Conservation (phyloP, 192 early-diverging fungal species). For the Mortierella claussenii region DNA sequence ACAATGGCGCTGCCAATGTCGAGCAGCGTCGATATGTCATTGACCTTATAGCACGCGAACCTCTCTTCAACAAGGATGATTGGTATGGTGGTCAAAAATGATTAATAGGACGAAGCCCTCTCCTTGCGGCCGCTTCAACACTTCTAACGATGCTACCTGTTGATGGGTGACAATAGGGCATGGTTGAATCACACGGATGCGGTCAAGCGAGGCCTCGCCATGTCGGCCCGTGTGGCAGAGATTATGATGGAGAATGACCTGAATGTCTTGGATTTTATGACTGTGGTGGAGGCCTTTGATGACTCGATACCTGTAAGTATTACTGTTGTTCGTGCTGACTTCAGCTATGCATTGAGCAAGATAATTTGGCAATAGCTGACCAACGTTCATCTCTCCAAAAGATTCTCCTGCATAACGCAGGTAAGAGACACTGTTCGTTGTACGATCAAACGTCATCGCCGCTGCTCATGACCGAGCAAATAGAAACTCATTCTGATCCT, state of each 20-base stretch:
- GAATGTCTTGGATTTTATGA: constrained; percentile 45
- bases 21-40: constrained; percentile 49
- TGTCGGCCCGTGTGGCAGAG: constrained; percentile 47
- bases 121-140: too few species aligned
- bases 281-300: constrained; percentile 28
- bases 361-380: too few species aligned
- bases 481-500: background rate
- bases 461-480: too few species aligned
- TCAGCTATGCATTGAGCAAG: too few species aligned
- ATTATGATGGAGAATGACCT: constrained; percentile 50
- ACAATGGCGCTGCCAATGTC: constrained; percentile 62
- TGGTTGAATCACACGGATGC: constrained; percentile 51
- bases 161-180: too few species aligned
- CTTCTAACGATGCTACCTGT: too few species aligned
- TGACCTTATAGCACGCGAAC: constrained; percentile 41
- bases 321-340: background rate
- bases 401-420: constrained; percentile 43
- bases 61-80: constrained; percentile 48
- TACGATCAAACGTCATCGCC: too few species aligned
- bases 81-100: constrained; percentile 20
- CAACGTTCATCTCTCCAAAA: too few species aligned
- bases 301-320: constrained; percentile 39
- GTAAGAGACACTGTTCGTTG: background rate
- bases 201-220: constrained; percentile 50
- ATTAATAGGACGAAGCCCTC: too few species aligned